Conservation (phyloP, 805 yeast genomes). For the Monosporozyma siamensis region DNA sequence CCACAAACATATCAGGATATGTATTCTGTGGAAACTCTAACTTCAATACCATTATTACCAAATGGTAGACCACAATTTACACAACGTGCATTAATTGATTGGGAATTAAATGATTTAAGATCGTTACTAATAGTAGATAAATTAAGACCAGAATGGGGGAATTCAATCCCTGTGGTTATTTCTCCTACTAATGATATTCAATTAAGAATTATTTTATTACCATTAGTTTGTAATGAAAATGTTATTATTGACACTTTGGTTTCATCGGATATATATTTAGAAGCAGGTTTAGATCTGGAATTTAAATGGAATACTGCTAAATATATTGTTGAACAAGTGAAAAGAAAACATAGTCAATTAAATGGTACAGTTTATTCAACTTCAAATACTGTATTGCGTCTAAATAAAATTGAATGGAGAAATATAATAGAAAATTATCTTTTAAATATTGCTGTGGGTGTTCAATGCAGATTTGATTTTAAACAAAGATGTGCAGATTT, state of each 20-base stretch:
- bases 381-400: constrained; percentile 21
- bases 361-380: no score
- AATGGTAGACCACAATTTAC: constrained; percentile 59
- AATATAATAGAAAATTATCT: constrained; percentile 63
- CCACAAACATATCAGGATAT: constrained; percentile 45
- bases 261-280: constrained; percentile 54
- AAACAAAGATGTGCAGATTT: constrained; percentile 40
- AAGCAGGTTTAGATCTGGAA: constrained; percentile 44
- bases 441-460: constrained; percentile 56
- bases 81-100: constrained; percentile 51
- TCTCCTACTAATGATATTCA: constrained; percentile 22
- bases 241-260: constrained; percentile 42
- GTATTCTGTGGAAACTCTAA: constrained; percentile 47
- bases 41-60: constrained; percentile 32
- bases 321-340: constrained; percentile 50
- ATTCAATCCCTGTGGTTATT: constrained; percentile 37
- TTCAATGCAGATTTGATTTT: constrained; percentile 61
- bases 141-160: constrained; percentile 47
- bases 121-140: constrained; percentile 48
- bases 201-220: constrained; percentile 37
- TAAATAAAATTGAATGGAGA: constrained; percentile 60
- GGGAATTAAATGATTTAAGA: constrained; percentile 64
- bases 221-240: constrained; percentile 42
- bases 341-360: constrained; percentile 37
- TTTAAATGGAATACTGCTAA: constrained; percentile 53